Evolutionary conservation across 768 basidiomycete genomes (phyloP), one percentile per base, ranked within the genome.

Genomic region (Ephemerocybe angulata): DNA sequence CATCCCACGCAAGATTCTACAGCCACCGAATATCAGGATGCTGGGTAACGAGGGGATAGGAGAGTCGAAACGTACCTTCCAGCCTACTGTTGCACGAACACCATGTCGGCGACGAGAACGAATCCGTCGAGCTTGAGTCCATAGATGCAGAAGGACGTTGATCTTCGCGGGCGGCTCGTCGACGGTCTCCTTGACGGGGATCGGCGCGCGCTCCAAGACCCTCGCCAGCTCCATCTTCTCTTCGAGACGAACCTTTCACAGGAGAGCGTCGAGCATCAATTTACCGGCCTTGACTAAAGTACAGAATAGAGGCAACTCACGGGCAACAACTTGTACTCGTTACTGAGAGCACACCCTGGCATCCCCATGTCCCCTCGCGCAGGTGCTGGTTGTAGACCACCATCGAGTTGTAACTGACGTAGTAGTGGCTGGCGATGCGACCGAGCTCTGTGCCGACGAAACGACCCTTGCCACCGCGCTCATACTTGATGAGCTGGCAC

Each of bases 361-460:
- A n/a, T n/a, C n/a, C n/a, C n/a, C n/a, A n/a, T n/a, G n/a, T n/a
- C n/a, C n/a, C n/a, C 2, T 91, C 83, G 43, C 88, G 82, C 56
- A 98, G 72, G 67, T 98, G 94, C 65, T 96, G 90, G 69, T 97
- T 97, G 70, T 98, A 99, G 0, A 87, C 88, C 64, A 91, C 84
- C 96, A 99, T 99, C 53, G 93, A 96, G 61, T 85, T 86, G 69
- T 97, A 88, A 0, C 93, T 90, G 58, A 98, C 90, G 66, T 98
- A 98, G 69, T 92, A 98, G 67, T 98, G 88, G 11, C 91, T 94
- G 0, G 94, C 93, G 60, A 98, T 98, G 6, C n/a, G n/a, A n/a
- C n/a, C n/a, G n/a, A n/a, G n/a, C n/a, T n/a, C n/a, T n/a, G n/a
- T n/a, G n/a, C n/a, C n/a, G n/a, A n/a, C n/a, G n/a, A n/a, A n/a